Evolutionary conservation across 2,329 filamentous ascomycete genomes (phyloP), one percentile per base, ranked within the genome.

Genomic region (Scedosporium aurantiacum): DNA sequence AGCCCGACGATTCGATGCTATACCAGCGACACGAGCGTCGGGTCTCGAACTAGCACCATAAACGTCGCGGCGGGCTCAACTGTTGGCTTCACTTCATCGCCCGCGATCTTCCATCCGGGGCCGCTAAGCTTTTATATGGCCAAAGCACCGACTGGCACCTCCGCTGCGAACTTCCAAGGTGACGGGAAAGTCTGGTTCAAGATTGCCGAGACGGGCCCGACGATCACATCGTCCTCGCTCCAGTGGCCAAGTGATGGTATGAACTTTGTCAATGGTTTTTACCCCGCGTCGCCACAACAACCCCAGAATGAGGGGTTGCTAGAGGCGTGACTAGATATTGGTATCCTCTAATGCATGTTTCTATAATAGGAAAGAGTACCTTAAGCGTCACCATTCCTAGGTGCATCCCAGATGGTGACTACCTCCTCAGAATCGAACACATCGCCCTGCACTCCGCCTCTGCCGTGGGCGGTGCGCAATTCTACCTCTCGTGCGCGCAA

Each of bases 351-450:
- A 47, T 21, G 18, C 18, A 21, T 10, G 43, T 10, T 47, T 47
- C 43, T 47, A 47, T 6, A 23, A 10, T 57, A 67, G 73, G 71
- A 37, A 68, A 67, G 27, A 62, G 63, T 23, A 68, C 71, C 28
- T 68, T 78, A 60, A 70, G 70, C 58, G 74, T 78, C 47, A 72
- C 69, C 47, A 74, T 80, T 54, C 77, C 78, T 14, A 66, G 66
- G 50, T 78, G 74, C 60, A 73, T 79, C 16, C 70, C 73, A 0
- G 67, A 76, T 18, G 78, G 78, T 59, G 76, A 79, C 63, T 80
- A 80, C 65, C 73, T 80, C 23, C 67, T 80, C 4, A 73, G 78
- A 12, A 74, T 76, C 25, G 78, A 80, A 67, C 77, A 80, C 63
- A 75, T 79, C 61, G 78, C 72, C 3, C 71, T 80, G 10, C 78